Evolutionary conservation across 2,329 filamentous ascomycete genomes (phyloP).

Genomic region (Pseudogymnoascus sp.): DNA sequence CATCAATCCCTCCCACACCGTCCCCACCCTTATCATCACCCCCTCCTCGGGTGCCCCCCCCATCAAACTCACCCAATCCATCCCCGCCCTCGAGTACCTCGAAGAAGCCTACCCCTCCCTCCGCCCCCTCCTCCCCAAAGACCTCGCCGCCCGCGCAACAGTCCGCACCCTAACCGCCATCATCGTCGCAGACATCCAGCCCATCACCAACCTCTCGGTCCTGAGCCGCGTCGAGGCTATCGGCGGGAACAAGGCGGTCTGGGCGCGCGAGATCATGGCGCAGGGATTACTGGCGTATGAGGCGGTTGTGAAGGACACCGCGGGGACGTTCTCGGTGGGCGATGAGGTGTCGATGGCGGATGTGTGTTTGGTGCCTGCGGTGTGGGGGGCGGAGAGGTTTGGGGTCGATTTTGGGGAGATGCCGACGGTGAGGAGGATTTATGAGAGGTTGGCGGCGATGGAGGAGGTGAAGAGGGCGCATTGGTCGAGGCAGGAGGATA

Average conservation of each 20-base stretch:
- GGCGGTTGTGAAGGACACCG: slow-evolving; percentile 29
- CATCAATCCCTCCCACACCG: slow-evolving; percentile 45
- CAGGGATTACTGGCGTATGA: slow-evolving; percentile 52
- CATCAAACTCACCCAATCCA: slow-evolving; percentile 46
- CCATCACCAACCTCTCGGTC: slow-evolving; percentile 50
- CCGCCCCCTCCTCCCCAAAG: slow-evolving; percentile 39
- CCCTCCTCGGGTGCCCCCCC: slow-evolving; percentile 18
- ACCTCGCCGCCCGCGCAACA: slow-evolving; percentile 37
- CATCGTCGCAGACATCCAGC: slow-evolving; percentile 50
- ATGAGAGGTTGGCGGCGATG: slow-evolving; percentile 38
- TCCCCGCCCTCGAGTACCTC: slow-evolving; percentile 54
- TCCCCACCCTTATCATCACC: slow-evolving; percentile 44
- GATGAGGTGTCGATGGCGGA: slow-evolving; percentile 51
- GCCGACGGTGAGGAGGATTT: slow-evolving; percentile 39
- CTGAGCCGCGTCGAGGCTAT: slow-evolving; percentile 41
- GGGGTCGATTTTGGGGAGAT: slow-evolving; percentile 45
- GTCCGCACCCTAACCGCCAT: slow-evolving; percentile 47
- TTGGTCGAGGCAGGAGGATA: slow-evolving; percentile 48
- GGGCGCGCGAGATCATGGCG: slow-evolving; percentile 44
- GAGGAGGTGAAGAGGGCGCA: slow-evolving; percentile 45
- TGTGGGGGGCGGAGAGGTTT: slow-evolving; percentile 48
- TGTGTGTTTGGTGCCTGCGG: slow-evolving; percentile 48
- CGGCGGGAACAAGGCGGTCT: slow-evolving; percentile 37
- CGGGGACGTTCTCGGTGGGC: slow-evolving; percentile 47
- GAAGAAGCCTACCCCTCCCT: slow-evolving; percentile 43